These are phyloP conservation scores for Kwoniella dendrophila DNA, from an alignment of 768 basidiomycete genomes.

Conservation along the genomic window DNA sequence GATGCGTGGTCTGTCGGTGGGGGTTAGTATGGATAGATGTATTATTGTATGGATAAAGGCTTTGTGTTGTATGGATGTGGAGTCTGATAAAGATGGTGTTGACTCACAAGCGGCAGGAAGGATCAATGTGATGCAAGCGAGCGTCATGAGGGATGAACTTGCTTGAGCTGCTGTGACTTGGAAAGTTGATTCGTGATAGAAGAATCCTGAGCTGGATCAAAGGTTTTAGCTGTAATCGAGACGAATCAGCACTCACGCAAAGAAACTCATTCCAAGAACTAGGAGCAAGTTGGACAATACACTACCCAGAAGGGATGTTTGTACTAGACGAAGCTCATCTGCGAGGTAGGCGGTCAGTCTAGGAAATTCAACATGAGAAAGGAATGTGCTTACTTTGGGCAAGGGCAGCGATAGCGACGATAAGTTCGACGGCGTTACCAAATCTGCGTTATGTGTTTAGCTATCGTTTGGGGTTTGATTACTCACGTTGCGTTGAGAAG, in stretches of 20 bases:
- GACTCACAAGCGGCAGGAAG: slow-evolving; percentile 80
- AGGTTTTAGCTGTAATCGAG: slow-evolving; percentile 4
- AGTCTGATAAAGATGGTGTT: not conserved
- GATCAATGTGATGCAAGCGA: slow-evolving; percentile 83
- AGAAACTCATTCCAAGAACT: slow-evolving; percentile 86
- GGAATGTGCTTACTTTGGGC: slow-evolving; percentile 64
- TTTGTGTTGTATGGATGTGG: not conserved
- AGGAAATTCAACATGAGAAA: not conserved
- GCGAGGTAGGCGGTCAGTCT: slow-evolving; percentile 1
- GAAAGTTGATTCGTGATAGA: slow-evolving; percentile 70
- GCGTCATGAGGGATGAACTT: slow-evolving; percentile 70
- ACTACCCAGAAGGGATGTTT: slow-evolving; percentile 89
- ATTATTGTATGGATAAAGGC: no score
- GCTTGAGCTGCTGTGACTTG: slow-evolving; percentile 84
- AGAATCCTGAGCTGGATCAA: slow-evolving; percentile 63
- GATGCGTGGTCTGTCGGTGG: slow-evolving; percentile 48
- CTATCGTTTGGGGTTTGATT: not conserved
- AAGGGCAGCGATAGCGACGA: slow-evolving; percentile 83
- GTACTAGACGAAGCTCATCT: slow-evolving; percentile 85
- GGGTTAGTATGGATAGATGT: not conserved
- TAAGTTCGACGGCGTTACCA: slow-evolving; percentile 70
- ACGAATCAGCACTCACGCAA: slow-evolving; percentile 60
- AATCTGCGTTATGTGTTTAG: slow-evolving; percentile 31
- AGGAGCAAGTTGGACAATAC: slow-evolving; percentile 87
- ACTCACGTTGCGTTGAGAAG: slow-evolving; percentile 70